Evolutionary conservation across 1,284 basidiomycete genomes (phyloP).

Genomic region (Hypsizygus ulmarius): DNA sequence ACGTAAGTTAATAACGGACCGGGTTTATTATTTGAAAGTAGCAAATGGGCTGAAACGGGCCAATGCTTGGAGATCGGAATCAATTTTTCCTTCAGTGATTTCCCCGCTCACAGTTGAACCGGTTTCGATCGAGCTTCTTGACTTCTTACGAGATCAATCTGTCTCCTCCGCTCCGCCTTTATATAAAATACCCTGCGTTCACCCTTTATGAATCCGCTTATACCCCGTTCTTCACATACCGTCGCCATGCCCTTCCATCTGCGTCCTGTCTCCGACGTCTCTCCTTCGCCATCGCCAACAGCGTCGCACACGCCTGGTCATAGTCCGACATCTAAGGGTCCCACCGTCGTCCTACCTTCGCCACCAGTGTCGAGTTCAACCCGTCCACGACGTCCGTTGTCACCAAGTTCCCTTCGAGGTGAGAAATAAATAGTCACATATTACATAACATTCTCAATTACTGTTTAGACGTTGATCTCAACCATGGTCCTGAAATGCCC

Average conservation of each 20-base stretch:
- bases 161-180: conserved; percentile 23
- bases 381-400: conserved; percentile 39
- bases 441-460: background rate
- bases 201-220: conserved; percentile 16
- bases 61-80: conserved; percentile 16
- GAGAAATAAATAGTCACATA: conserved; percentile 7
- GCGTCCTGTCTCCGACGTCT: conserved; percentile 40
- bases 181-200: conserved; percentile 27
- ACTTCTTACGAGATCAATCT: conserved; percentile 24
- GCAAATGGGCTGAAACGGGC: conserved; percentile 12
- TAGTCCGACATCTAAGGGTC: conserved; percentile 29
- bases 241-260: conserved; percentile 44
- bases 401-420: conserved; percentile 57
- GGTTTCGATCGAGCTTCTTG: conserved; percentile 27
- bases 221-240: conserved; percentile 13
- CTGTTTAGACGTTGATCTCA: conserved; percentile 55
- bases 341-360: conserved; percentile 20
- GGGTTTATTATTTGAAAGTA: conserved; percentile 5
- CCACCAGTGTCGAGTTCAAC: conserved; percentile 22
- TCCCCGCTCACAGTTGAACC: conserved; percentile 25
- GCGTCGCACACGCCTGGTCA: conserved; percentile 33
- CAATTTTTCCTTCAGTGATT: background rate
- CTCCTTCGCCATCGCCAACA: conserved; percentile 38
- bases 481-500: conserved; percentile 42
- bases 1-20: conserved; percentile 9